A percentile compares a stretch with the other conserved stretches of the same genome.
phyloP scores from a whole-genome alignment of 345 rosid genomes.

The Lepidium sativum region DNA sequence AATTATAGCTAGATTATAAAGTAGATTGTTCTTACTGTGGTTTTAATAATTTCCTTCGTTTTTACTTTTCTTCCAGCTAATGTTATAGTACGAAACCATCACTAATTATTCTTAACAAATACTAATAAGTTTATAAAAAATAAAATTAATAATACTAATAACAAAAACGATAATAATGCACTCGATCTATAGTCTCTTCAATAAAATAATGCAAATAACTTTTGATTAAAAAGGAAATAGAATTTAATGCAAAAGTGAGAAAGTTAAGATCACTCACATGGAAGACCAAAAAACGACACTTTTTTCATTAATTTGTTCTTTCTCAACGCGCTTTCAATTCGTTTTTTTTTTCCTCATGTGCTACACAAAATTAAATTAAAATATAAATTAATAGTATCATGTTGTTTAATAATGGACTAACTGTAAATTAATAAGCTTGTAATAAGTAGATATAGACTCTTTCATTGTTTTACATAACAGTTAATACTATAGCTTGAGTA shows the following conservation, averaged over 20 bases:
- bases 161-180: too few species aligned
- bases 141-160: too few species aligned
- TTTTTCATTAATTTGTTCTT: not conserved
- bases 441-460: not conserved
- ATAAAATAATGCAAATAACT: not conserved
- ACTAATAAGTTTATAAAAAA: too few species aligned
- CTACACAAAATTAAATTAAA: not conserved
- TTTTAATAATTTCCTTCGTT: too few species aligned
- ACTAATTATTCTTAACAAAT: too few species aligned
- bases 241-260: constrained; percentile 30
- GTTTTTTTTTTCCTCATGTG: not conserved
- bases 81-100: too few species aligned
- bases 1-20: too few species aligned
- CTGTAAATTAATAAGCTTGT: not conserved
- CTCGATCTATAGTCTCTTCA: too few species aligned
- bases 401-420: not conserved
- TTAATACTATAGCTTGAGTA: not conserved
- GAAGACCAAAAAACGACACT: constrained; percentile 14
- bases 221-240: not conserved
- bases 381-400: not conserved
- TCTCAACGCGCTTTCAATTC: constrained; percentile 19
- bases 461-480: not conserved
- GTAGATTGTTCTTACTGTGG: too few species aligned
- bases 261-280: constrained; percentile 40
- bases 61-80: too few species aligned